These are phyloP conservation scores for Fomitiporia mediterranea DNA, from an alignment of 1,284 basidiomycete species.

Conservation along the genomic window DNA sequence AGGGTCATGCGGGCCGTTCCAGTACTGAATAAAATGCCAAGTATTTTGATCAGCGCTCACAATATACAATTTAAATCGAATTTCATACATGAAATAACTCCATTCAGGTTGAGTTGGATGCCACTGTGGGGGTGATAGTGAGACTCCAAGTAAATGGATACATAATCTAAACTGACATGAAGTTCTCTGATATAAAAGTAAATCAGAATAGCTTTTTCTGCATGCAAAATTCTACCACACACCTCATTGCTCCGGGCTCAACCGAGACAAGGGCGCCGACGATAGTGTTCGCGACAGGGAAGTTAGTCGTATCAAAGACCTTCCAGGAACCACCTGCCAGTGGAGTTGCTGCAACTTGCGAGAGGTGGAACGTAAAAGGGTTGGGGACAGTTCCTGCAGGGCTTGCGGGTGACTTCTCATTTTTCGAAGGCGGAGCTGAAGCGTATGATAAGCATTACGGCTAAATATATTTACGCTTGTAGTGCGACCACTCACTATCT, in stretches of 20 bases:
- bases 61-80: not conserved
- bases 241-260: slow-evolving; percentile 62
- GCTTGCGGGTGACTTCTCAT: slow-evolving; percentile 36
- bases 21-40: slow-evolving; percentile 33
- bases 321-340: slow-evolving; percentile 58
- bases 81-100: slow-evolving; percentile 47
- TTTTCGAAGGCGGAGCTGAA: slow-evolving; percentile 35
- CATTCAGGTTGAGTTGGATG: slow-evolving; percentile 70
- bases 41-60: not conserved
- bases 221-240: slow-evolving; percentile 24
- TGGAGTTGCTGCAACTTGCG: slow-evolving; percentile 45
- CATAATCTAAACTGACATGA: slow-evolving; percentile 32
- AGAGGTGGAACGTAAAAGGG: slow-evolving; percentile 52
- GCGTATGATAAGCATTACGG: slow-evolving; percentile 37
- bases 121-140: slow-evolving; percentile 43
- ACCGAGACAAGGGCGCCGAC: slow-evolving; percentile 65
- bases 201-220: slow-evolving; percentile 7
- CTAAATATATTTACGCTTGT: slow-evolving; percentile 37
- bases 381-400: slow-evolving; percentile 51
- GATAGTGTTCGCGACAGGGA: slow-evolving; percentile 51
- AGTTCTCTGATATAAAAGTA: slow-evolving; percentile 34
- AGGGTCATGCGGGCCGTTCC: slow-evolving; percentile 58
- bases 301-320: slow-evolving; percentile 53
- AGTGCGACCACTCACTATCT: slow-evolving; percentile 34
- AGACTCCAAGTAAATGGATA: slow-evolving; percentile 4